These are phyloP conservation scores for Colletotrichum lini DNA, from an alignment of 2,329 filamentous ascomycete genomes.

Conservation along the genomic window DNA sequence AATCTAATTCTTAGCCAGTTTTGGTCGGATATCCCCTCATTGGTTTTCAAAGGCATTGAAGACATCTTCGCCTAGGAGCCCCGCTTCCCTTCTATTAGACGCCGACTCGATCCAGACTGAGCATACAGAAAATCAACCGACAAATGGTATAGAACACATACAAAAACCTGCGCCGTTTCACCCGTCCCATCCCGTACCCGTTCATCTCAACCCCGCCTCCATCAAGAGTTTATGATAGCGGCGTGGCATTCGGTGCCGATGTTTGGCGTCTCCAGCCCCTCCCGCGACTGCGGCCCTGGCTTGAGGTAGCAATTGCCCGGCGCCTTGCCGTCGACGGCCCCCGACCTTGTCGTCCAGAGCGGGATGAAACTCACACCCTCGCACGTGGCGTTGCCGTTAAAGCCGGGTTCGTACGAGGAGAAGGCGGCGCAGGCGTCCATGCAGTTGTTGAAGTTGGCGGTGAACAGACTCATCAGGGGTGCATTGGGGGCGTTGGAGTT, in stretches of 20 bases:
- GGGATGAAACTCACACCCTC: constrained; percentile 58
- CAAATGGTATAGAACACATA: constrained; percentile 20
- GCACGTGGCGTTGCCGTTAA: constrained; percentile 48
- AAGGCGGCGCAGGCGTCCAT: constrained; percentile 63
- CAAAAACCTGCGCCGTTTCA: background rate
- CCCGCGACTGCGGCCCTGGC: constrained; percentile 52
- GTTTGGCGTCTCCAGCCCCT: constrained; percentile 49
- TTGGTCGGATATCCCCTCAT: background rate
- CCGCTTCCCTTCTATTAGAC: background rate
- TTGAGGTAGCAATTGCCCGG: constrained; percentile 64
- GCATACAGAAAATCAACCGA: background rate
- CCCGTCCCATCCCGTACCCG: background rate
- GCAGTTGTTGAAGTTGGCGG: constrained; percentile 59
- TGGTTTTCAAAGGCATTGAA: background rate
- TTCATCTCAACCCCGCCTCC: background rate
- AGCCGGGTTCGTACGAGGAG: constrained; percentile 22
- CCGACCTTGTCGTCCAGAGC: constrained; percentile 56
- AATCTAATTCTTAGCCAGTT: too few relatives aligned
- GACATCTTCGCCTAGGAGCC: background rate
- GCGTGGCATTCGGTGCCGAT: constrained; percentile 55
- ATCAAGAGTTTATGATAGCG: constrained; percentile 46
- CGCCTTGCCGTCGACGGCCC: constrained; percentile 51
- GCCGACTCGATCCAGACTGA: background rate
- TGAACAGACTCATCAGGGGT: constrained; percentile 59
- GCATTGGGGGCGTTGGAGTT: constrained; percentile 57